Conservation (phyloP, 2,329 filamentous ascomycete genomes). For the Trichoderma sp. region DNA sequence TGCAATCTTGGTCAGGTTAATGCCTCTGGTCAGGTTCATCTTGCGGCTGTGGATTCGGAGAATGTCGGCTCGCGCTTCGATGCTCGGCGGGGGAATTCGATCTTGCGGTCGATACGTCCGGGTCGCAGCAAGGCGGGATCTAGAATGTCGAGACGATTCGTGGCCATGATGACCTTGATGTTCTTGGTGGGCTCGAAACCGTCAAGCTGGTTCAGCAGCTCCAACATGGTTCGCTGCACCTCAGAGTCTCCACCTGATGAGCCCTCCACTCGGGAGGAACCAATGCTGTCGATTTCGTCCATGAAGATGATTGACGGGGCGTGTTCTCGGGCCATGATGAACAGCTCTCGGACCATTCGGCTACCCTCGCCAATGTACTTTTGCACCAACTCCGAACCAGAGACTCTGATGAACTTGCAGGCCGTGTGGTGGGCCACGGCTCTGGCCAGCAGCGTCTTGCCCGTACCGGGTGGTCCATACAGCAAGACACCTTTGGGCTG, state of each 20-base stretch:
- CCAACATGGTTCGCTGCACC: constrained; percentile 97
- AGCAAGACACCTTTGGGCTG: constrained; percentile 97
- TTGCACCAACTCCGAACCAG: constrained; percentile 93
- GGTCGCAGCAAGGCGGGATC: constrained; percentile 92
- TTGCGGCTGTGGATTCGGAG: constrained; percentile 95
- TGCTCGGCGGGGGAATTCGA: constrained; percentile 95
- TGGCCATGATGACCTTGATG: constrained; percentile 99
- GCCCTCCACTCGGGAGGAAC: constrained; percentile 93
- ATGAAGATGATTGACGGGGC: constrained; percentile 99
- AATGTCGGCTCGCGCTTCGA: constrained; percentile 96
- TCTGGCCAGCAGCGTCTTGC: constrained; percentile 92
- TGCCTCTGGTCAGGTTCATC: constrained; percentile 97
- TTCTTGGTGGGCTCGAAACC: constrained; percentile 99
- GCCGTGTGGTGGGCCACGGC: constrained; percentile 98
- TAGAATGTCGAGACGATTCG: constrained; percentile 95
- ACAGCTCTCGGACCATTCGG: constrained; percentile 97
- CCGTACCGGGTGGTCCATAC: constrained; percentile 94
- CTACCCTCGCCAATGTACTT: constrained; percentile 99
- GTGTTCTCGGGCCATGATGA: constrained; percentile 98
- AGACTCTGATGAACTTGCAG: constrained; percentile 98
- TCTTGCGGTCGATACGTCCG: constrained; percentile 98
- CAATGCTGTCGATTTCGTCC: constrained; percentile 99
- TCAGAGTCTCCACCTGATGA: constrained; percentile 95
- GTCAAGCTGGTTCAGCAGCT: constrained; percentile 96
- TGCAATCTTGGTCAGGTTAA: constrained; percentile 97